phyloP scores from a whole-genome alignment of 129 eudicot species.

The Flaveria trinervia region DNA sequence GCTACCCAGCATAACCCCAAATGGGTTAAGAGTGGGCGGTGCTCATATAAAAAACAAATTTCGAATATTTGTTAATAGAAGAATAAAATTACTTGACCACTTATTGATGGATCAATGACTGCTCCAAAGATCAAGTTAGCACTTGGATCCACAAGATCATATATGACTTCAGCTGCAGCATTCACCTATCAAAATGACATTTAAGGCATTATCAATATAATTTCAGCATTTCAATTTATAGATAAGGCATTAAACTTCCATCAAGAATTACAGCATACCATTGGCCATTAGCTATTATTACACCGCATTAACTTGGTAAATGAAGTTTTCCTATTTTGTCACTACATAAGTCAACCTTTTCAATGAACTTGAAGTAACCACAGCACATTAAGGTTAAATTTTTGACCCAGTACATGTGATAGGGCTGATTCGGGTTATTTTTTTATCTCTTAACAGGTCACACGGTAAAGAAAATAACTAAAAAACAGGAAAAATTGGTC shows the following conservation, averaged over 20 bases:
- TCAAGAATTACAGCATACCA: too few relatives aligned
- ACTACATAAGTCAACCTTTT: background rate
- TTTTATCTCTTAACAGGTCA: background rate
- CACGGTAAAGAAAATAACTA: background rate
- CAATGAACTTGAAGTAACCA: too few relatives aligned
- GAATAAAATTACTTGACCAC: conserved; percentile 70
- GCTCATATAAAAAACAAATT: background rate
- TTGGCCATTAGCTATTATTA: too few relatives aligned
- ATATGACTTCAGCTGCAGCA: conserved; percentile 96
- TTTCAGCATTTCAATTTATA: too few relatives aligned
- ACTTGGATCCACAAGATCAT: conserved; percentile 92
- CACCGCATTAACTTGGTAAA: too few relatives aligned
- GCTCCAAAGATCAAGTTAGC: conserved; percentile 97
- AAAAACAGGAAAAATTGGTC: background rate
- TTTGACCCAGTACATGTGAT: background rate
- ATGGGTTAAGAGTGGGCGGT: background rate
- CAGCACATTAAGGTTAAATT: background rate
- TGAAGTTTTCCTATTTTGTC: too few relatives aligned
- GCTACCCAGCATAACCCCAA: background rate
- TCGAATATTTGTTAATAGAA: background rate
- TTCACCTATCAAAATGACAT: conserved; percentile 62
- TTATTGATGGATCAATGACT: conserved; percentile 76
- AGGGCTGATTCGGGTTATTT: background rate
- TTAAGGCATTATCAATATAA: conserved; percentile 8
- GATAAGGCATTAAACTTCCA: too few relatives aligned